These are phyloP conservation scores for Alisma plantagoaquatica DNA, from an alignment of 106 monocot species.

Conservation along the genomic window DNA sequence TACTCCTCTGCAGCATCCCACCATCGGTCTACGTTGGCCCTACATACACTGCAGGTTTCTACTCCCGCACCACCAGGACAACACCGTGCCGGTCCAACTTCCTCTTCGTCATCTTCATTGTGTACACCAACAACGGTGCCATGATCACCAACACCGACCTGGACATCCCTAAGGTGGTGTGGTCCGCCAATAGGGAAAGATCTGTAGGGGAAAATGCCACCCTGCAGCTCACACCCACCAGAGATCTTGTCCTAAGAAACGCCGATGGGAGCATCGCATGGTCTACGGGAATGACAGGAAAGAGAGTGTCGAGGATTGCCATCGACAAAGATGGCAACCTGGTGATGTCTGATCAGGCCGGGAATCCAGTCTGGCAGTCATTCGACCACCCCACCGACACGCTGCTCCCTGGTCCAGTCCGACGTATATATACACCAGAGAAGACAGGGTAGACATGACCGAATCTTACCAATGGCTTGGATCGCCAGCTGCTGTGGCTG, in stretches of 20 bases:
- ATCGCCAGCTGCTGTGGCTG: too few species aligned
- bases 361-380: conserved; percentile 35
- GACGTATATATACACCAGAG: too few species aligned
- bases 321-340: conserved; percentile 36
- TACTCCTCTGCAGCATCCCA: conserved; percentile 33
- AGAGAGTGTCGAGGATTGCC: conserved; percentile 23
- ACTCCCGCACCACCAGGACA: conserved; percentile 32
- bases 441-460: too few species aligned
- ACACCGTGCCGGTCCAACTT: conserved; percentile 29
- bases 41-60: too few species aligned
- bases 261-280: conserved; percentile 22
- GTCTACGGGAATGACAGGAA: conserved; percentile 39
- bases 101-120: conserved; percentile 37
- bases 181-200: conserved; percentile 45
- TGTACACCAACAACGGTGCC: conserved; percentile 17
- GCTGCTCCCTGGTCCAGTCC: conserved; percentile 26
- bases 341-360: conserved; percentile 12
- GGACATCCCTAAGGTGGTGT: conserved; percentile 27
- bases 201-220: conserved; percentile 39
- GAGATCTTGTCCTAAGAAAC: conserved; percentile 44
- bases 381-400: conserved; percentile 48
- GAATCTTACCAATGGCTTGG: too few species aligned
- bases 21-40: not conserved
- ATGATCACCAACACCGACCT: not conserved
- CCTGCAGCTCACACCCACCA: conserved; percentile 24